Percentiles rank a stretch among this genome's conserved stretches.
phyloP scores from a whole-genome alignment of 2,329 filamentous ascomycete genomes.

The Penicillium polonicum region DNA sequence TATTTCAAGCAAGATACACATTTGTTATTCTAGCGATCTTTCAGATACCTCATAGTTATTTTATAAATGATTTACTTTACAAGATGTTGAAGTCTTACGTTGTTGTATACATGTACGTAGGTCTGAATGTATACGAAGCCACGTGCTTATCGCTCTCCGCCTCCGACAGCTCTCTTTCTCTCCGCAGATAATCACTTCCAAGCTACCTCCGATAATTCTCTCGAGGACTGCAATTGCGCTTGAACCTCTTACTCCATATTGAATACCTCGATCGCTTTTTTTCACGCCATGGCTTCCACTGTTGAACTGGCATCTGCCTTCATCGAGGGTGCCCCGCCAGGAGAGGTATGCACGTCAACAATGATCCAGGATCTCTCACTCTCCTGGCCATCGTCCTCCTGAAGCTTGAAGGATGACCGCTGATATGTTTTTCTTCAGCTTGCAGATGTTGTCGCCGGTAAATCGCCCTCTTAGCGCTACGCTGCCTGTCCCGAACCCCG shows the following conservation, averaged over 20 bases:
- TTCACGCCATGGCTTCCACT: conserved; percentile 43
- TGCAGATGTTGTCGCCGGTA: conserved; percentile 84
- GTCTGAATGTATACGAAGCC: conserved; percentile 6
- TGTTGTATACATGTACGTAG: background rate
- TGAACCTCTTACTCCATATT: background rate
- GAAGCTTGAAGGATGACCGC: conserved; percentile 28
- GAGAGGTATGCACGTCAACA: conserved; percentile 67
- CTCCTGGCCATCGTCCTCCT: conserved; percentile 4
- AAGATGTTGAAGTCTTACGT: background rate
- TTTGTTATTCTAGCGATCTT: conserved; percentile 11
- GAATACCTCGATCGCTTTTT: background rate
- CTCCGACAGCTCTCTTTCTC: conserved; percentile 19
- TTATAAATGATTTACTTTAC: background rate
- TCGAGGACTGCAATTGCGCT: background rate
- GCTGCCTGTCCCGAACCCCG: conserved; percentile 7
- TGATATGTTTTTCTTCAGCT: conserved; percentile 57
- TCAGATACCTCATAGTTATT: conserved; percentile 11
- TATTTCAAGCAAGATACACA: conserved; percentile 9
- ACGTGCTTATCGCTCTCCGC: conserved; percentile 25
- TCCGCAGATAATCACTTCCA: conserved; percentile 8
- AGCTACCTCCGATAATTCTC: background rate
- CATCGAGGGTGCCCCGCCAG: conserved; percentile 88
- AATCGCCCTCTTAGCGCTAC: conserved; percentile 18
- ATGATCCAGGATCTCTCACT: background rate
- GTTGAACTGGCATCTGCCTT: conserved; percentile 74